Evolutionary conservation across 495 filamentous ascomycete genomes (phyloP).

Genomic region (Penicillium diatomitis): DNA sequence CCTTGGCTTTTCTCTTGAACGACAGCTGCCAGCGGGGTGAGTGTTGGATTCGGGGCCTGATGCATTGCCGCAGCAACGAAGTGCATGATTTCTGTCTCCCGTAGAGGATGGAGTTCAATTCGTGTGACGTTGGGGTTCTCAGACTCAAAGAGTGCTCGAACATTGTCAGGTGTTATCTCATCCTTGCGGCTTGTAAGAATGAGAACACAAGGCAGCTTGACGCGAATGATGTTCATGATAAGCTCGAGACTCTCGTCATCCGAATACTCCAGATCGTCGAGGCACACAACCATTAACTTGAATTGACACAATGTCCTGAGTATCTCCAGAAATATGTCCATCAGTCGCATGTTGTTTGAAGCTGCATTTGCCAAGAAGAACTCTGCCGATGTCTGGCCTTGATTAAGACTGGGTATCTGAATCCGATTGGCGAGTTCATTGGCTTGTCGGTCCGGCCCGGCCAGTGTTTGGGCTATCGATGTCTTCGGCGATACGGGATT

Average conservation of each 20-base stretch:
- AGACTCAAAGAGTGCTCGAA: slow-evolving; percentile 35
- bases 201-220: slow-evolving; percentile 67
- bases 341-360: slow-evolving; percentile 65
- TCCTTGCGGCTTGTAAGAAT: slow-evolving; percentile 47
- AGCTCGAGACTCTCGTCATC: slow-evolving; percentile 79
- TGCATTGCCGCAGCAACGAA: slow-evolving; percentile 71
- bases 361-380: slow-evolving; percentile 61
- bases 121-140: slow-evolving; percentile 47
- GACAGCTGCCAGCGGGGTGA: slow-evolving; percentile 49
- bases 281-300: slow-evolving; percentile 71
- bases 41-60: slow-evolving; percentile 25
- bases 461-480: slow-evolving; percentile 20
- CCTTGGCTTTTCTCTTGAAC: slow-evolving; percentile 74
- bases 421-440: slow-evolving; percentile 27
- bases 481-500: slow-evolving; percentile 25
- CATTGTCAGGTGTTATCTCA: slow-evolving; percentile 28
- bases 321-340: slow-evolving; percentile 80
- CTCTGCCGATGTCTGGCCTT: slow-evolving; percentile 52
- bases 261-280: slow-evolving; percentile 82
- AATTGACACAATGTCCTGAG: slow-evolving; percentile 65
- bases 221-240: slow-evolving; percentile 60
- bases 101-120: slow-evolving; percentile 57
- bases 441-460: slow-evolving; percentile 19
- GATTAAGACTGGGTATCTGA: slow-evolving; percentile 24
- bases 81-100: slow-evolving; percentile 62